These are phyloP conservation scores for Neoscytalidium dimidiatum DNA, from an alignment of 2,329 filamentous ascomycete species.

Conservation along the genomic window DNA sequence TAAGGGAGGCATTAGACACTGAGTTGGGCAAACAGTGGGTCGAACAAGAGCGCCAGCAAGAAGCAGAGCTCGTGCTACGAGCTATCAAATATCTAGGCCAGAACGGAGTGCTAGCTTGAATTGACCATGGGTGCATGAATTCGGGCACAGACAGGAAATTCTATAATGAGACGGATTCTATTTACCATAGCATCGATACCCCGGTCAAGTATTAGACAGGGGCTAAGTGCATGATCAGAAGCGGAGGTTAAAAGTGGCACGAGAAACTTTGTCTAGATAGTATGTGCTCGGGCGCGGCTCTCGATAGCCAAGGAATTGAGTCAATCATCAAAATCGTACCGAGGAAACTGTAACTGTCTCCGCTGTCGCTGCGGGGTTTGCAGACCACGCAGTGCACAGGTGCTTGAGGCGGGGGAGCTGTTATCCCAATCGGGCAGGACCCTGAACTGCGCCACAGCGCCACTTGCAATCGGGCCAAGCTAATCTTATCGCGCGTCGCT, in stretches of 20 bases:
- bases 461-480: background rate
- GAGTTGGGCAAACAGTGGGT: conserved; percentile 29
- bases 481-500: conserved; percentile 4
- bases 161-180: background rate
- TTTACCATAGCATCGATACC: background rate
- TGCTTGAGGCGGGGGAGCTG: no score
- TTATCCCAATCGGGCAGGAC: background rate
- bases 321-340: background rate
- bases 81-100: conserved; percentile 50
- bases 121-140: background rate
- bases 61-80: conserved; percentile 44
- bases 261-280: background rate
- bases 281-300: background rate
- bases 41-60: conserved; percentile 48
- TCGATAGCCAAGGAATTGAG: background rate
- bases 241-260: background rate
- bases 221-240: background rate
- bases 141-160: background rate
- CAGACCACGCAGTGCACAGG: no score
- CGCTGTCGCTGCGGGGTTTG: background rate
- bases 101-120: conserved; percentile 28
- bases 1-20: conserved; percentile 23
- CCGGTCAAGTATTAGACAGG: background rate
- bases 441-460: background rate
- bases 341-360: background rate